Base-by-base conservation (phyloP, 768 basidiomycete genomes). In the Lactarius hengduanensis region DNA sequence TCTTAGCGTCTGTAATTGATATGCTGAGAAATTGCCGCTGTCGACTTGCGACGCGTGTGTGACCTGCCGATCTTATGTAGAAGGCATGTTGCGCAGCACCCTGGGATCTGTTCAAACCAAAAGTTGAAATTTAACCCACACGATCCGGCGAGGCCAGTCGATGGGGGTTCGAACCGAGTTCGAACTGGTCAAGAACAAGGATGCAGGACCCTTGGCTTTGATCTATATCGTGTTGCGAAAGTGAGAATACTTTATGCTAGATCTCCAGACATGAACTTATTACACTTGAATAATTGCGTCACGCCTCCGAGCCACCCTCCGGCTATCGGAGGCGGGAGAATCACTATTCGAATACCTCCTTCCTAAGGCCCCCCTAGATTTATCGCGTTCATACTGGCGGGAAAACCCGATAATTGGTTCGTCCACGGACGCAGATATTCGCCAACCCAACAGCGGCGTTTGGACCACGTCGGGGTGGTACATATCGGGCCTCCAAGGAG, bases 371-470 rank as follows among this genome's bases (percentile, higher is more conserved):
- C n/a, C 78, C 74, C 70, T 77, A 30, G 75, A 74, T 8, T 82
- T 71, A 61, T 83, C 84, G 57, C 84, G 57, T 70, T 77, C 77
- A 55, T 38, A 82, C 64, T 2, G 81, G 79, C 47, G 66, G 69
- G 55, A 81, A 80, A 3, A 86, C 72, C 41, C 82, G 74, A 65
- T 78, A 74, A 65, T 75, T 75, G 28, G 64, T 13, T 62, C 70
- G 9, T 69, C 68, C 13, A 87, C 82, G 73, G 87, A 87, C 7
- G 74, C 77, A 3, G 81, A 80, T 47, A 89, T 86, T 88, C 86
- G 56, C 81, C 82, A 16, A 83, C 80, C 82, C 81, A 87, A 59
- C 86, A 78, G 70, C 88, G 86, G 4, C 84, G 84, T 68, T 87
- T 88, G n/a, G 82, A 85, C 74, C 84, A 86, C 84, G 40, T 73